Percentiles rank a stretch among this genome's conserved stretches.
phyloP scores from a whole-genome alignment of 2,329 filamentous ascomycete species.

The Hymenoscyphus infarciens region DNA sequence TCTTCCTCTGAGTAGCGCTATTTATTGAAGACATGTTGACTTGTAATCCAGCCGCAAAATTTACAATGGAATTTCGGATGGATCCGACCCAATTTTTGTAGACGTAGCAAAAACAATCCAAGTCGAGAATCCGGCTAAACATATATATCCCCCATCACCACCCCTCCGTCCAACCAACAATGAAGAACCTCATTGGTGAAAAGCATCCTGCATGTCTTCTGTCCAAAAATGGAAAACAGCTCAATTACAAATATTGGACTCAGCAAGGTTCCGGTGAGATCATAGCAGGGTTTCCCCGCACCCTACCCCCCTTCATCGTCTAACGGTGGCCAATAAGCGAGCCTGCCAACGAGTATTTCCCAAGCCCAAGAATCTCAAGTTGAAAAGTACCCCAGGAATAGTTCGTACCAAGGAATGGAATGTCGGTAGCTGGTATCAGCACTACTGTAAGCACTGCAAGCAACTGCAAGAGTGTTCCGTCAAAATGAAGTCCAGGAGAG shows the following conservation, averaged over 20 bases:
- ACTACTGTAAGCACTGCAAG: not conserved
- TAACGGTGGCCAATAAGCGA: not conserved
- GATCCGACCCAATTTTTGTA: not conserved
- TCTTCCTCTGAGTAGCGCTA: conserved; percentile 7
- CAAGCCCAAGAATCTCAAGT: not conserved
- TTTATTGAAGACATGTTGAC: conserved; percentile 6
- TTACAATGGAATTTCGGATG: not conserved
- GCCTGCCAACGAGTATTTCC: not conserved
- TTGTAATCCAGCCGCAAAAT: not conserved
- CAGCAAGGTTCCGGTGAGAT: not conserved
- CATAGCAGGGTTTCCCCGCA: not conserved
- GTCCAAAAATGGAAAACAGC: not conserved
- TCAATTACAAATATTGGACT: conserved; percentile 1
- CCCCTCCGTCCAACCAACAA: not conserved
- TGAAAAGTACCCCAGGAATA: not conserved
- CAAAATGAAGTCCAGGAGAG: not conserved
- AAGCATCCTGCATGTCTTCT: not conserved
- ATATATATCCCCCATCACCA: not conserved
- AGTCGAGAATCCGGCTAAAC: not conserved
- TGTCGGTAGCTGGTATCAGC: not conserved
- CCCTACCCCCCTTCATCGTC: not conserved
- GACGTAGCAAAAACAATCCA: not conserved
- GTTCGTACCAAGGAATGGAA: not conserved
- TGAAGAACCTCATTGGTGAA: not conserved
- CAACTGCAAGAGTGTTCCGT: not conserved